Base-by-base conservation (phyloP, 2,329 filamentous ascomycete species). In the Corniculantispora saksenae region DNA sequence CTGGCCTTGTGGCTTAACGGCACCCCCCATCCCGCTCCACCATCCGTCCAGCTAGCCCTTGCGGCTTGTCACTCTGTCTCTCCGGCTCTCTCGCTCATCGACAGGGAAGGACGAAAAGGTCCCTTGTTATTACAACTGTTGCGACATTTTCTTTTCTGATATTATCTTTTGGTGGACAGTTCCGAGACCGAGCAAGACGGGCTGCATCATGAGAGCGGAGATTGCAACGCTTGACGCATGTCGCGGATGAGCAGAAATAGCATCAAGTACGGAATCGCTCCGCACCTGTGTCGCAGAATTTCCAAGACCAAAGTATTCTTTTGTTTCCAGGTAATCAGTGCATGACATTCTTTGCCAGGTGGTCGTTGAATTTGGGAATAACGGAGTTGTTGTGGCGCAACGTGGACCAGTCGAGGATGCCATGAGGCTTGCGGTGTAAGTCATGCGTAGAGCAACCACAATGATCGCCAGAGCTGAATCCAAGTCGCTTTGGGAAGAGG, bases 371-470 rank as follows among this genome's bases (percentile, higher is more conserved):
- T 15, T 50, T 38, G 21, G 43, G 21, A 32, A 35, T 32, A n/a
- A 45, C 29, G 21, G 17, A 61, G 25, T 40, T 9, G 21, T 3
- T 51, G 59, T 61, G 59, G 59, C 59, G 59, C 23, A 43, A 61
- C 25, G 35, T 19, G 55, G 55, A 17, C 51, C 59, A n/a, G 27
- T 58, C 23, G 23, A 13, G 1, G 35, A 25, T 29, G 21, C 47
- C 45, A n/a, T 29, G 43, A 61, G 50, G 59, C 59, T 61, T 53
- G 35, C 32, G 23, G 59, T 61, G 59, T 61, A 61, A 61, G 59
- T 61, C 59, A 61, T 61, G 59, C 23, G 59, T 61, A 51, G 32
- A 50, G 50, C 23, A 45, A 43, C 47, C 38, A 32, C 23, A 17
- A 61, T 25, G 51, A 63, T 56, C 60, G 60, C 25, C 60, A 48